phyloP scores from a whole-genome alignment of 805 yeast genomes.

The Vanderwaltozyma verrucispora region DNA sequence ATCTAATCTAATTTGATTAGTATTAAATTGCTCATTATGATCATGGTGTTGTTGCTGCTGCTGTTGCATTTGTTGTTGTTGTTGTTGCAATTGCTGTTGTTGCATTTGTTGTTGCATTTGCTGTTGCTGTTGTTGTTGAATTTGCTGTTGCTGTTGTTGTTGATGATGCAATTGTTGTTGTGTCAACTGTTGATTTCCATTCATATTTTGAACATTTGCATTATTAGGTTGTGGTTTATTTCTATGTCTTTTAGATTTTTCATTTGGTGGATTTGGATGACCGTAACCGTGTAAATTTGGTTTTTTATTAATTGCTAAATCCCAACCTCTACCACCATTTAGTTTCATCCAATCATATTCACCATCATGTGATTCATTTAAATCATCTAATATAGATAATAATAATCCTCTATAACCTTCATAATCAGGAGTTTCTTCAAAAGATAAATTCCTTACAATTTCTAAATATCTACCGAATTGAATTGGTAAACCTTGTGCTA shows the following conservation, averaged over 20 bases:
- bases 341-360: conserved; percentile 97
- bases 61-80: conserved; percentile 13
- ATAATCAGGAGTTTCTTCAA: conserved; percentile 93
- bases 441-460: conserved; percentile 76
- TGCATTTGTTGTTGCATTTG: conserved; percentile 20
- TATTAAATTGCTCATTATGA: conserved; percentile 5
- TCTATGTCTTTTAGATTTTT: conserved; percentile 27
- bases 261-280: conserved; percentile 77
- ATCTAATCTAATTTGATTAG: conserved; percentile 24
- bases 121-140: conserved; percentile 7
- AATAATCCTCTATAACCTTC: conserved; percentile 71
- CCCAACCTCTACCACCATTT: conserved; percentile 96
- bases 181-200: conserved; percentile 6
- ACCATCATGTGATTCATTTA: conserved; percentile 67
- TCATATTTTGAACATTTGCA: conserved; percentile 12
- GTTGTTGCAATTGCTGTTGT: conserved; percentile 18
- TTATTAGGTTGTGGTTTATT: conserved; percentile 7
- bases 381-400: conserved; percentile 64
- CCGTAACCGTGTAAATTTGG: conserved; percentile 95
- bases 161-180: conserved; percentile 11
- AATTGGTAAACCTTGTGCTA: conserved; percentile 81
- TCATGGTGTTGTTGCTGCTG: conserved; percentile 7
- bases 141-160: conserved; percentile 3
- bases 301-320: conserved; percentile 75
- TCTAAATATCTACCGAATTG: conserved; percentile 90